Evolutionary conservation across 176 grass and related monocot genomes (phyloP).

Genomic region (Calamus simplicifolius): DNA sequence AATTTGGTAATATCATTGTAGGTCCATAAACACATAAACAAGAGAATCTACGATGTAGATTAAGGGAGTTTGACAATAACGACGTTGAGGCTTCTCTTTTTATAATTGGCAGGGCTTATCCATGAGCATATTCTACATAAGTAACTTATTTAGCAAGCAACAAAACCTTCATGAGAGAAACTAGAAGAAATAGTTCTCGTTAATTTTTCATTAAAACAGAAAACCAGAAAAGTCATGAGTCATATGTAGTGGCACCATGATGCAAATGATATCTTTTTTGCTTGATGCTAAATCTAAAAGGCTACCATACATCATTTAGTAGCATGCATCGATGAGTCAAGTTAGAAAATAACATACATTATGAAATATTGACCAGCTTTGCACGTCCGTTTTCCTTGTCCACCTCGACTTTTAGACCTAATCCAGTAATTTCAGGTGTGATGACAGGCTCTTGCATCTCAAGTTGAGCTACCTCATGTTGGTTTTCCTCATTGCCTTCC

Average conservation of each 20-base stretch:
- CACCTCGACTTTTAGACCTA: slow-evolving; percentile 75
- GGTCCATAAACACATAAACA: no score
- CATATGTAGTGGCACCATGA: neutral
- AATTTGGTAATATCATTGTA: no score
- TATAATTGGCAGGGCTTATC: no score
- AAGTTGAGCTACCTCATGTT: slow-evolving; percentile 57
- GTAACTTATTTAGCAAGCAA: no score
- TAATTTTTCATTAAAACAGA: neutral
- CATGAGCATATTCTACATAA: no score
- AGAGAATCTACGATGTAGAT: no score
- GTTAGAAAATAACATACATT: slow-evolving; percentile 20
- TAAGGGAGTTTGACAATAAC: no score
- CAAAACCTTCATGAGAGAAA: no score
- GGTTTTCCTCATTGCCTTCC: slow-evolving; percentile 77
- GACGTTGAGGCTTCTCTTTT: no score
- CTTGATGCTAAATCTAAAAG: no score
- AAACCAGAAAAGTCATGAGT: neutral
- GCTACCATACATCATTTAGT: no score
- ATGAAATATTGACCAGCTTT: slow-evolving; percentile 74
- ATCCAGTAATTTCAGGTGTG: slow-evolving; percentile 56
- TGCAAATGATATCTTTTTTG: neutral
- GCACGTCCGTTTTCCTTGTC: slow-evolving; percentile 51
- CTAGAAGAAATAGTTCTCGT: no score
- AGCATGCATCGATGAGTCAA: neutral
- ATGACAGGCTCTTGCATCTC: slow-evolving; percentile 70